Percentiles rank a stretch among this genome's conserved stretches.
These are phyloP conservation scores for Heimioporus punctisporus DNA, from an alignment of 1,284 basidiomycete species.

Conservation along the genomic window DNA sequence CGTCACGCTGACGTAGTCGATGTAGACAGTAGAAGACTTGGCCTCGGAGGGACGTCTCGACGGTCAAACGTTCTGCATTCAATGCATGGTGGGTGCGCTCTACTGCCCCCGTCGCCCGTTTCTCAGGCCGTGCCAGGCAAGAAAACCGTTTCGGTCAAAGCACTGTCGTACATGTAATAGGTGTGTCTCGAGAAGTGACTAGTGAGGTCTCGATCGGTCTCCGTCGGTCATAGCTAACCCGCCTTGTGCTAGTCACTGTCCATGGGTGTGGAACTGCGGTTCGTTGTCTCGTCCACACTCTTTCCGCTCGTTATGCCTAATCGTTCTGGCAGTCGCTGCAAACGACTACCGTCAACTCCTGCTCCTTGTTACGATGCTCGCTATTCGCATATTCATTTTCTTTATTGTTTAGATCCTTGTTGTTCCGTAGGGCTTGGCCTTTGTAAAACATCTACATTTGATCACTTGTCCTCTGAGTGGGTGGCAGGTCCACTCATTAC, in stretches of 20 bases:
- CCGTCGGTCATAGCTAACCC: conserved; percentile 4
- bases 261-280: conserved; percentile 99
- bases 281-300: conserved; percentile 34
- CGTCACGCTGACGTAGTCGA: conserved; percentile 1
- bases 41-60: conserved; percentile 89
- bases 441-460: no score
- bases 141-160: conserved; percentile 93
- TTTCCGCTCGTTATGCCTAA: not conserved
- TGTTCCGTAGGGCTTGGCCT: no score
- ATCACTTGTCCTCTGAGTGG: no score
- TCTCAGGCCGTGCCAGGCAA: conserved; percentile 50
- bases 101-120: not conserved
- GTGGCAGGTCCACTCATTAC: no score
- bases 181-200: conserved; percentile 90
- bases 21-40: conserved; percentile 85
- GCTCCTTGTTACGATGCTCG: conserved; percentile 85
- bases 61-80: conserved; percentile 95
- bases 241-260: conserved; percentile 75
- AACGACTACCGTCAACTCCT: conserved; percentile 97
- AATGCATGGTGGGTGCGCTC: conserved; percentile 74
- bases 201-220: conserved; percentile 56
- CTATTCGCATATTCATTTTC: conserved; percentile 89
- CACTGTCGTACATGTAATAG: conserved; percentile 94
- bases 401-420: no score
- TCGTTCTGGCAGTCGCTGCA: conserved; percentile 69